Evolutionary conservation across 2,329 filamentous ascomycete genomes (phyloP).

Genomic region (Purpureocillium takamizusanense): DNA sequence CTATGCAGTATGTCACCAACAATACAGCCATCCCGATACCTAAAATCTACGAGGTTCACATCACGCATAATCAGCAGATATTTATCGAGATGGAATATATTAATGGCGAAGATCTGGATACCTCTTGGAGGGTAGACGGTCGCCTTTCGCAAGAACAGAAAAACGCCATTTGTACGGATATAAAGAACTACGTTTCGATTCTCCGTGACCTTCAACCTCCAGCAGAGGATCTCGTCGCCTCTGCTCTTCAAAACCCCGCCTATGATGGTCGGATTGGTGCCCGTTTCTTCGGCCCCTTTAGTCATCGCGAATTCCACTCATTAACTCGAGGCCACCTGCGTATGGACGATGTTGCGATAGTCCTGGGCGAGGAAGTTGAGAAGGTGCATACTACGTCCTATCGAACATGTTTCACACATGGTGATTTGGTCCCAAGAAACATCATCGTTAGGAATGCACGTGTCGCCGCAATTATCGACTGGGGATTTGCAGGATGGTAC

Average conservation of each 20-base stretch:
- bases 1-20: slow-evolving; percentile 18
- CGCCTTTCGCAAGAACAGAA: slow-evolving; percentile 11
- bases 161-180: slow-evolving; percentile 11
- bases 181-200: slow-evolving; percentile 12
- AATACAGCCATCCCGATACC: slow-evolving; percentile 19
- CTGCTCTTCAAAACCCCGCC: slow-evolving; percentile 15
- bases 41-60: slow-evolving; percentile 15
- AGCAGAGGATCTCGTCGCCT: slow-evolving; percentile 10
- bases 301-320: slow-evolving; percentile 15
- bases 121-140: slow-evolving; percentile 8
- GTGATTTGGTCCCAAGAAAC: slow-evolving; percentile 15
- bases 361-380: slow-evolving; percentile 13
- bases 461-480: slow-evolving; percentile 20
- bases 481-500: slow-evolving; percentile 24
- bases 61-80: slow-evolving; percentile 4
- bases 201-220: slow-evolving; percentile 16
- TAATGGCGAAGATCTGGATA: slow-evolving; percentile 9
- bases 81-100: slow-evolving; percentile 19
- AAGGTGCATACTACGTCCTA: slow-evolving; percentile 14
- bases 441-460: slow-evolving; percentile 16
- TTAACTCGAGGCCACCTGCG: slow-evolving; percentile 10
- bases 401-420: slow-evolving; percentile 15
- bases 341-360: slow-evolving; percentile 11
- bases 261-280: slow-evolving; percentile 16
- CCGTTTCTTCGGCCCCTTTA: slow-evolving; percentile 16